These are phyloP conservation scores for Bimuria novae-zelandiae DNA, from an alignment of 2,329 filamentous ascomycete species.

Conservation along the genomic window DNA sequence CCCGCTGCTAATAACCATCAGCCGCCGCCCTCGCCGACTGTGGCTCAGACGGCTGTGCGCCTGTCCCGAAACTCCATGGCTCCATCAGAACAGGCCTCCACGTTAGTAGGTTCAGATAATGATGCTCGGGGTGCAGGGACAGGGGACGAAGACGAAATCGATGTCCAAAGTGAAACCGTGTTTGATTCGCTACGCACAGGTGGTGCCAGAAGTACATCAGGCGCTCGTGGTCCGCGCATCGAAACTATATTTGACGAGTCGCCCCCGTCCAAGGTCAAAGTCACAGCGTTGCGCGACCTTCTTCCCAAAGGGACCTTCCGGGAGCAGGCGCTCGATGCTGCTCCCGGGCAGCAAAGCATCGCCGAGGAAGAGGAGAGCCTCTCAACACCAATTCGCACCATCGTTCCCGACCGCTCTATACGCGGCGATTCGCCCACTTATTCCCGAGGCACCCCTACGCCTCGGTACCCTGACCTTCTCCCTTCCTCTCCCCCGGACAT, in stretches of 20 bases:
- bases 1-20: conserved; percentile 39
- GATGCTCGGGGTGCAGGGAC: conserved; percentile 68
- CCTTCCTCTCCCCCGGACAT: conserved; percentile 53
- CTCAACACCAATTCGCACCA: conserved; percentile 53
- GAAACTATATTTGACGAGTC: conserved; percentile 85
- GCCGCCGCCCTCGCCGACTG: conserved; percentile 39
- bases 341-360: conserved; percentile 49
- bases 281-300: conserved; percentile 54
- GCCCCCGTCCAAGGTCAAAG: conserved; percentile 54
- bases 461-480: conserved; percentile 47
- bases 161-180: conserved; percentile 75
- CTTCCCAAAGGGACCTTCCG: conserved; percentile 53
- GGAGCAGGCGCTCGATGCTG: conserved; percentile 39
- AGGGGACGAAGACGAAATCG: conserved; percentile 76
- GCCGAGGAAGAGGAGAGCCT: conserved; percentile 57
- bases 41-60: conserved; percentile 44
- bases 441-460: conserved; percentile 31
- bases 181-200: conserved; percentile 77
- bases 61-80: conserved; percentile 60
- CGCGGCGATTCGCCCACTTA: conserved; percentile 45
- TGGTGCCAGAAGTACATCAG: conserved; percentile 67
- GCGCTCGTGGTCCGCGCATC: conserved; percentile 69
- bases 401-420: conserved; percentile 44
- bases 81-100: conserved; percentile 65
- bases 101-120: conserved; percentile 71